phyloP scores from a whole-genome alignment of 2,329 filamentous ascomycete genomes.

The Biscogniauxia mediterranea region DNA sequence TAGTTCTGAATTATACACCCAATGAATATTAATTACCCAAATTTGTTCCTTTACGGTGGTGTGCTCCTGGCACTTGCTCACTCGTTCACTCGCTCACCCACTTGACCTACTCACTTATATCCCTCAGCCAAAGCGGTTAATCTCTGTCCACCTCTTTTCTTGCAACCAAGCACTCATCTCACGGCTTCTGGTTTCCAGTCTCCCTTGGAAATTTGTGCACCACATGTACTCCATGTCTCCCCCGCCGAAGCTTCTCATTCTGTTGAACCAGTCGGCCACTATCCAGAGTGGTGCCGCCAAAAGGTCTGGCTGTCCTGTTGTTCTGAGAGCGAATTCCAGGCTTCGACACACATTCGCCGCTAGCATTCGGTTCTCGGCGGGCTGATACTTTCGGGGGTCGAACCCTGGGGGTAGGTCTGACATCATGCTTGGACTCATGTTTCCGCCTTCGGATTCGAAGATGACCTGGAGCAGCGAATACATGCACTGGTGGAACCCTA shows the following conservation, averaged over 20 bases:
- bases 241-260: constrained; percentile 20
- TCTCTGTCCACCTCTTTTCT: constrained; percentile 28
- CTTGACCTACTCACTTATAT: not conserved
- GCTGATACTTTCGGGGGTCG: constrained; percentile 41
- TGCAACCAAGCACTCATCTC: constrained; percentile 24
- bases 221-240: constrained; percentile 27
- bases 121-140: constrained; percentile 24
- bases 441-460: constrained; percentile 43
- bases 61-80: constrained; percentile 8
- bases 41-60: too few species aligned
- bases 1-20: constrained; percentile 8
- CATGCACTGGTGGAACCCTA: constrained; percentile 49
- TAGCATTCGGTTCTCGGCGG: constrained; percentile 41
- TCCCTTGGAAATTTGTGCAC: constrained; percentile 23
- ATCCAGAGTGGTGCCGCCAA: constrained; percentile 29
- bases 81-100: constrained; percentile 2
- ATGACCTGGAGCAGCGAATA: constrained; percentile 44
- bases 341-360: constrained; percentile 51
- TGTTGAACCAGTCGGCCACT: constrained; percentile 26
- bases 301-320: constrained; percentile 35
- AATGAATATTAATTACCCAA: constrained; percentile 4
- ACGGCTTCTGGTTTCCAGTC: constrained; percentile 19
- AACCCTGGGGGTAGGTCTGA: constrained; percentile 39
- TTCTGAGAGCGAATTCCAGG: constrained; percentile 45
- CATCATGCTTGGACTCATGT: constrained; percentile 38